A percentile compares a stretch with the other conserved stretches of the same genome.
Evolutionary conservation across 2,329 filamentous ascomycete species (phyloP).

Genomic region (Epichloe hybrida): DNA sequence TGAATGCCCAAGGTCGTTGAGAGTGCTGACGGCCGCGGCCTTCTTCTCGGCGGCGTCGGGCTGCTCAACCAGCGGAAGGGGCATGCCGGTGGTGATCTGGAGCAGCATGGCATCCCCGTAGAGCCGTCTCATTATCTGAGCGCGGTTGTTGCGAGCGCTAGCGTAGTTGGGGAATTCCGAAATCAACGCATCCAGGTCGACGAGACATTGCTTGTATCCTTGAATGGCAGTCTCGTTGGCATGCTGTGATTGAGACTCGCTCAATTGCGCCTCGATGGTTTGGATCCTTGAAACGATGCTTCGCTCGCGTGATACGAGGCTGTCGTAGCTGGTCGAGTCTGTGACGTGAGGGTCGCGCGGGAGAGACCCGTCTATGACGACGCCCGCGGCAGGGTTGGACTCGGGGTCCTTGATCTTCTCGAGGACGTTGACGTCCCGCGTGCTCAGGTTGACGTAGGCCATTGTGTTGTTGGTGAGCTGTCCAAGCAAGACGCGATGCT

Average conservation of each 20-base stretch:
- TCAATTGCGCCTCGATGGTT: conserved; percentile 38
- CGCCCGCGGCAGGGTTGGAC: conserved; percentile 38
- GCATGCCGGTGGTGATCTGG: conserved; percentile 20
- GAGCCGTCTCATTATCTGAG: conserved; percentile 49
- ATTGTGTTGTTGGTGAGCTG: conserved; percentile 14
- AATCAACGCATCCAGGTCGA: conserved; percentile 42
- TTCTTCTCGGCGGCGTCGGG: conserved; percentile 24
- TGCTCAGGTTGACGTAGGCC: conserved; percentile 37
- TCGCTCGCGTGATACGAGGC: conserved; percentile 36
- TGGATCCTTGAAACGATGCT: conserved; percentile 42
- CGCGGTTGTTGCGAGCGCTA: conserved; percentile 61
- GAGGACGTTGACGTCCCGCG: conserved; percentile 47
- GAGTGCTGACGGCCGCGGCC: conserved; percentile 24
- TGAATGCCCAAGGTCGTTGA: conserved; percentile 43
- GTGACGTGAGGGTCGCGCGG: conserved; percentile 45
- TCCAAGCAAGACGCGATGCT: background rate
- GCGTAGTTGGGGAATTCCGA: conserved; percentile 49
- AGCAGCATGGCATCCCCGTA: conserved; percentile 49
- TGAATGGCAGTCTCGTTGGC: conserved; percentile 22
- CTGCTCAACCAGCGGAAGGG: conserved; percentile 28
- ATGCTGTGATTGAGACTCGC: conserved; percentile 24
- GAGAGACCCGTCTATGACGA: conserved; percentile 36
- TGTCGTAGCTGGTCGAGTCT: conserved; percentile 36
- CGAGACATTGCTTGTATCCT: conserved; percentile 34
- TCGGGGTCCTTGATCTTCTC: conserved; percentile 57